A percentile compares a stretch with the other conserved stretches of the same genome.
Evolutionary conservation across 345 rosid genomes (phyloP).

Genomic region (Euphorbia lathyris): DNA sequence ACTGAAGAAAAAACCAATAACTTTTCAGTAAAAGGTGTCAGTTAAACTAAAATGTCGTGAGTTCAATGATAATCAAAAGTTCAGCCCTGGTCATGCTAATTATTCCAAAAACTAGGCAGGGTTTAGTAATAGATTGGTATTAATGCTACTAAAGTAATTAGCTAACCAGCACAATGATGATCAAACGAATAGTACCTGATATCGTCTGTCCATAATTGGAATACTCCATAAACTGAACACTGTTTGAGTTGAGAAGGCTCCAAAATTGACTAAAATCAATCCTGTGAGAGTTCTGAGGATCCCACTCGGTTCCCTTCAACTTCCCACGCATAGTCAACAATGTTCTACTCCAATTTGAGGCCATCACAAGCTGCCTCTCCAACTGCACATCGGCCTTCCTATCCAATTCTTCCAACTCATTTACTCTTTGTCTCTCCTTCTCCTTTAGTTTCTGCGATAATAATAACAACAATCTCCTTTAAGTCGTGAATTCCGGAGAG

Average conservation of each 20-base stretch:
- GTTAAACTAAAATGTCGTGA: background rate
- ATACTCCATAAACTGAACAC: conserved; percentile 87
- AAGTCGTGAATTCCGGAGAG: background rate
- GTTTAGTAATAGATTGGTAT: background rate
- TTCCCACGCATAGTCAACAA: conserved; percentile 70
- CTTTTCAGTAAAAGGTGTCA: conserved; percentile 9
- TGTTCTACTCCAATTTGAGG: conserved; percentile 80
- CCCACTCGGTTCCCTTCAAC: conserved; percentile 88
- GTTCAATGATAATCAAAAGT: background rate
- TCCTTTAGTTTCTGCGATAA: conserved; percentile 56
- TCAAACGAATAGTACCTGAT: conserved; percentile 49
- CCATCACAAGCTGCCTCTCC: conserved; percentile 93
- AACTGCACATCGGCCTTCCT: conserved; percentile 72
- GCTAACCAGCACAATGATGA: background rate
- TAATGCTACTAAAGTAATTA: background rate
- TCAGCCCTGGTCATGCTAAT: background rate
- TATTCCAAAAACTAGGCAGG: background rate
- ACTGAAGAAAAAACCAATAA: conserved; percentile 41
- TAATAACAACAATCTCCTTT: background rate
- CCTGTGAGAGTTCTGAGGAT: conserved; percentile 68
- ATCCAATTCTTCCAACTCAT: conserved; percentile 64
- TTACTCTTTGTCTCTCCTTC: conserved; percentile 61
- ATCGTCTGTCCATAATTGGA: conserved; percentile 80
- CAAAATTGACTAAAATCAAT: conserved; percentile 78
- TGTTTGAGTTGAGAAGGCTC: conserved; percentile 70